These are phyloP conservation scores for Brasenia schreberi DNA, from an alignment of 164 flowering plant genomes.

Conservation along the genomic window DNA sequence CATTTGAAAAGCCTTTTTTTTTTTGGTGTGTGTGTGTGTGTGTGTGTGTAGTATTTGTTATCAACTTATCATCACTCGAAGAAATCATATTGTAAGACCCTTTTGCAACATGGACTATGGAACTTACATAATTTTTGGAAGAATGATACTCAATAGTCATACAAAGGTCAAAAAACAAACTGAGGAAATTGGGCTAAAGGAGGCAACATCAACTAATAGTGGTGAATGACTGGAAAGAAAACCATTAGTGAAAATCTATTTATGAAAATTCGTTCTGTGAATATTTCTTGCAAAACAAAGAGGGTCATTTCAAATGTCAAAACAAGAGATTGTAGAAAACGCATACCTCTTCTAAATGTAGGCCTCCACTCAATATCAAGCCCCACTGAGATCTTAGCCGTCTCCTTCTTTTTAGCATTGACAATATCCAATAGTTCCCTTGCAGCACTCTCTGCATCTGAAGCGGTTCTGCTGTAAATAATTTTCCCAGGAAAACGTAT, in stretches of 20 bases:
- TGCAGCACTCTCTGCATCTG: conserved; percentile 54
- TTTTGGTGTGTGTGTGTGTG: no score
- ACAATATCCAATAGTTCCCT: conserved; percentile 34
- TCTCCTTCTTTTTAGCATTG: conserved; percentile 20
- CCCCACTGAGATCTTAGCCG: conserved; percentile 35
- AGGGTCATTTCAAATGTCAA: background rate
- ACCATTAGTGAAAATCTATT: background rate
- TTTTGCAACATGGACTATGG: no score
- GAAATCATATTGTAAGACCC: no score
- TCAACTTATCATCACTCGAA: no score
- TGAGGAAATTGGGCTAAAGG: no score
- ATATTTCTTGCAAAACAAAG: background rate
- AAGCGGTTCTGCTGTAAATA: conserved; percentile 38
- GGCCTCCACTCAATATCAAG: conserved; percentile 90
- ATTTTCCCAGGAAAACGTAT: conserved; percentile 46
- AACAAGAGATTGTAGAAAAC: background rate
- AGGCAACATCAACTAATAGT: background rate
- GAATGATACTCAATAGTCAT: no score
- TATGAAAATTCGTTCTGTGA: background rate
- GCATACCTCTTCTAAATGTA: conserved; percentile 45
- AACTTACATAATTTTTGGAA: no score
- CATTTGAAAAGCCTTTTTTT: no score
- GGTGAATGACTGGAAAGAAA: background rate
- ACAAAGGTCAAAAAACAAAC: no score
- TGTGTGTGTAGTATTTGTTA: no score